Evolutionary conservation across 805 yeast genomes (phyloP).

Genomic region (Suhomyces prunicola): DNA sequence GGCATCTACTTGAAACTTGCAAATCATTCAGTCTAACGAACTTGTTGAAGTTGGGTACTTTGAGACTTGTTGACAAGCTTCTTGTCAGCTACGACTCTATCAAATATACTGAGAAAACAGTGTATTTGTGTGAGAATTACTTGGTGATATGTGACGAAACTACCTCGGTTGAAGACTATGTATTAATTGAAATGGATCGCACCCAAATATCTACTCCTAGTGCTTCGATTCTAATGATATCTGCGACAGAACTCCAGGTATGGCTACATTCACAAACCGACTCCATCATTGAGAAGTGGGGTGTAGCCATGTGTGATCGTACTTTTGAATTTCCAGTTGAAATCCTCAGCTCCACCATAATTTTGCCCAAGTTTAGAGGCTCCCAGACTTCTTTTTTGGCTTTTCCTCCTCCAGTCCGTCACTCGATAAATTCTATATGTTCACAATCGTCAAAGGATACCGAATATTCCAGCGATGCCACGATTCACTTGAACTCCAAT

Average conservation of each 20-base stretch:
- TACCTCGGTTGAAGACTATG: slow-evolving; percentile 2
- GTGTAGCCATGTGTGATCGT: slow-evolving; percentile 36
- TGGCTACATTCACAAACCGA: slow-evolving; percentile 27
- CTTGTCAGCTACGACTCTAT: slow-evolving; percentile 18
- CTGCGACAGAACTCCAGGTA: slow-evolving; percentile 9
- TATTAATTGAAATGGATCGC: slow-evolving; percentile 9
- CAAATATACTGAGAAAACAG: slow-evolving; percentile 10
- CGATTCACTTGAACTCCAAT: neutral
- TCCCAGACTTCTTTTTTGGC: neutral
- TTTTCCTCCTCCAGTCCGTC: neutral
- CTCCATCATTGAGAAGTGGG: slow-evolving; percentile 44
- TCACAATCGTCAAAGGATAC: neutral
- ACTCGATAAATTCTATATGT: neutral
- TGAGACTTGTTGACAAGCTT: slow-evolving; percentile 36
- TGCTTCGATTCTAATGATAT: slow-evolving; percentile 22
- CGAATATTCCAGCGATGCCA: neutral
- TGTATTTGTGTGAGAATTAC: slow-evolving; percentile 34
- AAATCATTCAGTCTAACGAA: slow-evolving; percentile 20
- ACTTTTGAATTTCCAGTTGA: slow-evolving; percentile 31
- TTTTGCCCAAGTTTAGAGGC: slow-evolving; percentile 6
- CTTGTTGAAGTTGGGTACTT: slow-evolving; percentile 30
- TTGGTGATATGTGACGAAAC: slow-evolving; percentile 23
- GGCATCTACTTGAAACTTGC: slow-evolving; percentile 24
- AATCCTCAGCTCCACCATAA: slow-evolving; percentile 33
- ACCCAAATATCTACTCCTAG: slow-evolving; percentile 15